phyloP scores from a whole-genome alignment of 495 filamentous ascomycete genomes.

The Penicillium macrosclerotiorum region DNA sequence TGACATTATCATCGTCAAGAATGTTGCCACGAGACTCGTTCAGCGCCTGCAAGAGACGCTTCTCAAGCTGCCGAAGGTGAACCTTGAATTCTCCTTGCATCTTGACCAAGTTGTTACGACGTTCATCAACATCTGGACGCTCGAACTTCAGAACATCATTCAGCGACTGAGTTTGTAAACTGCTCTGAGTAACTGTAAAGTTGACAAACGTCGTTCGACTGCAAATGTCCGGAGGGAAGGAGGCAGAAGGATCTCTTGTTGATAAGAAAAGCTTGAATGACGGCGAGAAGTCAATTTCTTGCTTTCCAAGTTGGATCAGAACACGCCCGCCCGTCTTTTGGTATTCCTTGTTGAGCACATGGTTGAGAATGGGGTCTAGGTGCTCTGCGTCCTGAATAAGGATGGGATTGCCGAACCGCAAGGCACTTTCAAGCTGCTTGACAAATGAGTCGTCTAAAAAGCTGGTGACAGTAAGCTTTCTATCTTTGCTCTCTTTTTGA shows the following conservation, averaged over 20 bases:
- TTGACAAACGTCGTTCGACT: slow-evolving; percentile 98
- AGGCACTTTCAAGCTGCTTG: slow-evolving; percentile 92
- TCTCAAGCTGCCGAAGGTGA: slow-evolving; percentile 94
- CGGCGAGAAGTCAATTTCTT: slow-evolving; percentile 99
- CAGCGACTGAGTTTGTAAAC: slow-evolving; percentile 93
- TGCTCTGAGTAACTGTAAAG: slow-evolving; percentile 98
- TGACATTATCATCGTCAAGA: slow-evolving; percentile 95
- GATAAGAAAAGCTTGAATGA: slow-evolving; percentile 95
- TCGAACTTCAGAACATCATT: slow-evolving; percentile 97
- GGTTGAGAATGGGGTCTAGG: slow-evolving; percentile 93
- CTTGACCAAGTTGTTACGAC: slow-evolving; percentile 94
- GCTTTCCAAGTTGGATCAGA: slow-evolving; percentile 94
- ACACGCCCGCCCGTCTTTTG: slow-evolving; percentile 99
- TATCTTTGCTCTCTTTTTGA: slow-evolving; percentile 88
- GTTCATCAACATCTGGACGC: slow-evolving; percentile 95
- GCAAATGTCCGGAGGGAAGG: slow-evolving; percentile 97
- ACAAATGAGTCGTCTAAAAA: slow-evolving; percentile 98
- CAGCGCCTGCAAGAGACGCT: slow-evolving; percentile 86
- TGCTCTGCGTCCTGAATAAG: slow-evolving; percentile 98
- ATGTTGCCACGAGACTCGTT: slow-evolving; percentile 98
- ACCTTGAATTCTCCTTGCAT: slow-evolving; percentile 98
- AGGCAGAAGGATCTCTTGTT: slow-evolving; percentile 91
- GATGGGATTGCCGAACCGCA: slow-evolving; percentile 97
- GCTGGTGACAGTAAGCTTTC: slow-evolving; percentile 92
- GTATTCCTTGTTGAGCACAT: slow-evolving; percentile 99